Base-by-base conservation (phyloP, 768 basidiomycete genomes). In the Mycena floridula region DNA sequence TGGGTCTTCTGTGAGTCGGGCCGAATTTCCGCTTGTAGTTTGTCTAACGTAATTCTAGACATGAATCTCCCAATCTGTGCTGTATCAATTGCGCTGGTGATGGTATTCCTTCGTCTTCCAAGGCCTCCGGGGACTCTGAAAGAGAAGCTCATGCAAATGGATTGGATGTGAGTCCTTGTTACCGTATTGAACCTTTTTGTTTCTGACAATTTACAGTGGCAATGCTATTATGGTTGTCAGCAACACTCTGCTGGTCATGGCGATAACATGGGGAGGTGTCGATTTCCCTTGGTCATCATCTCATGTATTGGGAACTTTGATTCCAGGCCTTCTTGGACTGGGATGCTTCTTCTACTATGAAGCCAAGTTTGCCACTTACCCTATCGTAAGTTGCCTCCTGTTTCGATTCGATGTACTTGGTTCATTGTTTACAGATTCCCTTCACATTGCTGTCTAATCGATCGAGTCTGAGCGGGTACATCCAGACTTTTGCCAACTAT, bases 231-330 rank as follows among this genome's bases (percentile, higher is more conserved):
- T 35, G 3, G 27, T 45, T 9, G 21, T n/a, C 13, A 28, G 36
- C 18, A 23, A 21, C 3, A 45, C 36, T 22, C 18, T 18, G 16
- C n/a, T 28, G 8, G 24, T 45, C 6, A 20, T 47, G 15, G 44
- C 41, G 2, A 42, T 48, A 15, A 51, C 40, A 24, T 47, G 41
- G 45, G 47, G 43, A 4, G 47, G 42, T 1, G 43, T 39, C 13
- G 41, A 37, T 30, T 54, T 27, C 16, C 30, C 36, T 4, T 50
- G 37, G 54, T 41, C 20, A 23, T 40, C 39, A 7, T 45, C 18
- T 25, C 41, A 36, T 23, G 48, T 46, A 30, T 11, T 42, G 23
- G 12, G 36, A 15, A 12, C 44, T 40, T 20, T 43, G 45, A 25
- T 39, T 7, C 8, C 21, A 20, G 44, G 44, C 3, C 18, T 39